phyloP scores from a whole-genome alignment of 1,284 basidiomycete genomes.

The Neonothopanus nambi region DNA sequence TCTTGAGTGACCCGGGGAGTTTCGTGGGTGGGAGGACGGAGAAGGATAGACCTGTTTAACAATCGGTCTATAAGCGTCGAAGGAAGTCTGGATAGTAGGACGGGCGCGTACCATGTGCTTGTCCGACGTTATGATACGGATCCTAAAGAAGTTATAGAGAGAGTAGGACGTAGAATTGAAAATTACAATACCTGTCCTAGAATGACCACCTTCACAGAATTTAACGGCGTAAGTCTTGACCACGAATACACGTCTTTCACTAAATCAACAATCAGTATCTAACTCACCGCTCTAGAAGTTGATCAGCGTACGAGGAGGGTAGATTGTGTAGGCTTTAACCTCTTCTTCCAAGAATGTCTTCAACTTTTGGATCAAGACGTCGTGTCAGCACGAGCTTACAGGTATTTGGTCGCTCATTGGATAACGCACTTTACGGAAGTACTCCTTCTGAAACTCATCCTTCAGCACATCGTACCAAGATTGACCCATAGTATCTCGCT shows the following conservation, averaged over 20 bases:
- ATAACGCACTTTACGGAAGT: slow-evolving; percentile 48
- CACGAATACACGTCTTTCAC: slow-evolving; percentile 63
- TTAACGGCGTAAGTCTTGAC: slow-evolving; percentile 59
- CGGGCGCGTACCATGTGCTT: slow-evolving; percentile 63
- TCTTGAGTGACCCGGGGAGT: slow-evolving; percentile 77
- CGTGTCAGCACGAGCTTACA: background rate
- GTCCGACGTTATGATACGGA: slow-evolving; percentile 68
- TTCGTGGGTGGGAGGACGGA: slow-evolving; percentile 80
- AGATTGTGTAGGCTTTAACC: slow-evolving; percentile 42
- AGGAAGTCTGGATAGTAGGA: background rate
- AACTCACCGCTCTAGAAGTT: background rate
- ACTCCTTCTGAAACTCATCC: slow-evolving; percentile 49
- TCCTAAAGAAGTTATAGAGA: slow-evolving; percentile 40
- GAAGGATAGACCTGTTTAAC: slow-evolving; percentile 69
- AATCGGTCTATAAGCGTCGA: too few species aligned
- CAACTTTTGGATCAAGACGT: slow-evolving; percentile 33
- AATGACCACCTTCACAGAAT: slow-evolving; percentile 59
- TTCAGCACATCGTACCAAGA: slow-evolving; percentile 47
- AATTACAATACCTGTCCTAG: slow-evolving; percentile 59
- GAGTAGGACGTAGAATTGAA: background rate
- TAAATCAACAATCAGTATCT: slow-evolving; percentile 23
- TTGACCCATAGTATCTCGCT: slow-evolving; percentile 50
- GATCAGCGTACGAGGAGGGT: slow-evolving; percentile 41
- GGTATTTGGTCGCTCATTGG: too few species aligned
- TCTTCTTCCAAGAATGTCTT: slow-evolving; percentile 50